These are phyloP conservation scores for Lasiosphaeria miniovina DNA, from an alignment of 495 filamentous ascomycete species.

Conservation along the genomic window DNA sequence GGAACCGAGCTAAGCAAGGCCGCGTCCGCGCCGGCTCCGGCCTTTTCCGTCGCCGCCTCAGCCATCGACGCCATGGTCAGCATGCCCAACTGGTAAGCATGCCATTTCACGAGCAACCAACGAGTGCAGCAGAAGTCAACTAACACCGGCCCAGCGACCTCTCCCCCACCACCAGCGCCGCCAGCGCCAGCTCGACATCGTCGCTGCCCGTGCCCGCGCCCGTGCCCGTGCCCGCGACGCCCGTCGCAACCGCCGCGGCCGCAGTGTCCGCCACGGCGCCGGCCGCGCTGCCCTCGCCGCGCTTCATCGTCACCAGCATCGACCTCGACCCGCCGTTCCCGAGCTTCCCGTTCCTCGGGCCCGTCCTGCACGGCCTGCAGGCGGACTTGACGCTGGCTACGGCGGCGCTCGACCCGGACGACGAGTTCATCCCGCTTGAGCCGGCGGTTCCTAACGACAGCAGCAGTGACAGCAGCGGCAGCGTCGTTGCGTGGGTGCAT, in stretches of 20 bases:
- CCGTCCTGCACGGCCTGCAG: conserved; percentile 49
- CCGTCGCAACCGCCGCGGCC: conserved; percentile 6
- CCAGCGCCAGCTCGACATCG: neutral
- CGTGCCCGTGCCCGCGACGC: neutral
- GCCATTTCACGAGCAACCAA: too few species aligned
- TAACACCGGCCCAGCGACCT: conserved; percentile 13
- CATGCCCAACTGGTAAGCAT: conserved; percentile 18
- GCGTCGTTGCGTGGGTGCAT: conserved; percentile 42
- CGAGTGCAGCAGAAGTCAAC: neutral
- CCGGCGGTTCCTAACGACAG: neutral
- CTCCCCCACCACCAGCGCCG: conserved; percentile 15
- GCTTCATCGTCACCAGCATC: conserved; percentile 47
- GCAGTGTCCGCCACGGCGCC: conserved; percentile 1
- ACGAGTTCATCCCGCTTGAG: conserved; percentile 21
- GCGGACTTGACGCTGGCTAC: conserved; percentile 31
- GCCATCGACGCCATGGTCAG: conserved; percentile 21
- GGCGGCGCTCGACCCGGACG: conserved; percentile 7
- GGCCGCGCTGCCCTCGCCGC: neutral
- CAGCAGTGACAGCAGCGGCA: too few species aligned
- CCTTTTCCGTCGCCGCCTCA: conserved; percentile 22
- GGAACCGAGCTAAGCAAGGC: conserved; percentile 18
- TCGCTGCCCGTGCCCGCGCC: neutral
- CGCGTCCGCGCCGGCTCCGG: conserved; percentile 14
- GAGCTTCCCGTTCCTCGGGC: conserved; percentile 45
- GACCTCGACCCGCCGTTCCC: conserved; percentile 56